Evolutionary conservation across 1,284 basidiomycete species (phyloP), one percentile per base, ranked within the genome.

Genomic region (Ustilago tritici): DNA sequence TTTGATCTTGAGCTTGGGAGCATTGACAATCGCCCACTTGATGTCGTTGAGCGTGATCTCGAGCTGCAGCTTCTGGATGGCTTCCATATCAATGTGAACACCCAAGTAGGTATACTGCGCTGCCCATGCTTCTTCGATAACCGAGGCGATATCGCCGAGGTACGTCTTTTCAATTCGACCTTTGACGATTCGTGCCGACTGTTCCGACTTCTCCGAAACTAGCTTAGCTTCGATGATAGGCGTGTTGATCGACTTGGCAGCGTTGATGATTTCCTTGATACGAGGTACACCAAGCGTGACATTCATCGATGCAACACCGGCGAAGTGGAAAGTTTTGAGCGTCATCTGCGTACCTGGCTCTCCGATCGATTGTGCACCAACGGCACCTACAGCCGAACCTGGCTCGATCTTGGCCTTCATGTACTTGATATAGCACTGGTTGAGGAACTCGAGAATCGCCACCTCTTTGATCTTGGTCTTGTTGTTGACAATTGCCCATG

Each of bases 331-430:
- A 70, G 97, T 99, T 88, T 99, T 99, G 78, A 99, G 88, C 8
- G 97, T 99, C 97, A 99, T 99, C 86, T 99, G 97, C 3, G 97
- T 99, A 65, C 97, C 97, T 1, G 97, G 97, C 87, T 99, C 97
- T 86, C 97, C 97, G 77, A 99, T 99, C 8, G 97, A 99, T 86
- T 99, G 97, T 1, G 97, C 97, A 17, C 97, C 97, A 54, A 99
- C 95, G 17, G 97, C 97, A 58, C 97, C 97, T 19, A 99, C 97
- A 6, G 97, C 98, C 15, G 81, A 82, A 49, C 83, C 86, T 15
- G 81, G 81, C 72, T 85, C 83, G 54, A 86, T 79, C 71, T 84
- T 84, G 65, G 85, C 85, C 46, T 76, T 75, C 77, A 85, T 83
- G 70, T 85, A 86, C 74, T 87, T 94, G 34, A 91, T 91, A 91